Evolutionary conservation across 2,329 filamentous ascomycete genomes (phyloP), one percentile per base, ranked within the genome.

Genomic region (Sclerotinia sclerotiorum): DNA sequence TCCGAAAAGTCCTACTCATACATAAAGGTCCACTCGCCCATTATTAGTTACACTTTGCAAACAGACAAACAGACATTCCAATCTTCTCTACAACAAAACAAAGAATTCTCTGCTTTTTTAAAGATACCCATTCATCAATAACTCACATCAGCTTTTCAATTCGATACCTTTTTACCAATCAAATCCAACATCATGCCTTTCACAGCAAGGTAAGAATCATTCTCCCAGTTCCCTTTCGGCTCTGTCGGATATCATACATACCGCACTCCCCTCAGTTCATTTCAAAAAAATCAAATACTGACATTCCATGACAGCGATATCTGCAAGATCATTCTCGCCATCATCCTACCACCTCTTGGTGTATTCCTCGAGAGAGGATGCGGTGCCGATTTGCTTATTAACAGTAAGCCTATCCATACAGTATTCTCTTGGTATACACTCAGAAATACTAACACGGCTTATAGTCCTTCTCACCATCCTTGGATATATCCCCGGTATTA

Each of bases 351-450:
- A 68, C 93, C 93, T 78, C 82, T 97, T 67, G 93, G 93, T 83
- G 93, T 97, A 80, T 95, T 97, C 87, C 90, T 97, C 74, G 93
- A 97, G 72, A 88, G 90, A 75, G 93, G 93, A 77, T 97, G 93
- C 83, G 90, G 89, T 79, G 87, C 89, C 74, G 92, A 96, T 79
- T 84, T 97, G 77, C 84, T 94, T 81, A 96, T 97, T 87, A 97
- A 96, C 89, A 91, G 60, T 62, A 62, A 51, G 60, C 15, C 96
- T 81, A 85, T 92, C 77, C 83, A 96, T 81, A 96, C 91, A 76
- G 86, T 91, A 74, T 83, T 92, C 74, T 87, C 78, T 3, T 63
- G 52, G 57, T 17, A 48, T n/a, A 6, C 4, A 29, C 11, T 52
- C 13, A 29, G 35, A 15, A 27, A 21, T 51, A 7, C 46, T 62